Evolutionary conservation across 1,284 basidiomycete genomes (phyloP), one percentile per base, ranked within the genome.

Genomic region (Sporisorium scitamineum): DNA sequence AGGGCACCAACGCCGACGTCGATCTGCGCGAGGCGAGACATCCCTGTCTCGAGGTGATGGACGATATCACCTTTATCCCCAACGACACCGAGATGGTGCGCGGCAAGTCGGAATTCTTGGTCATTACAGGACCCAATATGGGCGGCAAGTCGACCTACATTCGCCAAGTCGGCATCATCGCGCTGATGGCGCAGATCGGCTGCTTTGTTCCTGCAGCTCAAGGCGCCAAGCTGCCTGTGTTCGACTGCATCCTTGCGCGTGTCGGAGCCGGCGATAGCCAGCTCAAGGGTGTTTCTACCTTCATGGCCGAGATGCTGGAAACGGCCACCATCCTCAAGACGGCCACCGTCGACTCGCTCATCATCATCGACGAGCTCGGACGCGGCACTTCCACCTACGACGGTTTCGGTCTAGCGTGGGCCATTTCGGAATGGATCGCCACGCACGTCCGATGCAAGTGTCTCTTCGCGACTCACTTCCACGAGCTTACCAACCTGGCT

Each of bases 231-330:
- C 82, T 99, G 13, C 97, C 96, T 0, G 91, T 99, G 54, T 99
- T 98, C 77, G 97, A 99, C 86, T 97, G 94, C 16, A 93, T 99
- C 54, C 87, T 99, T 5, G 97, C 96, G 61, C 90, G 97, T 78
- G 96, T 99, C 1, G 97, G 97, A 8, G 97, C 97, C 0, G 97
- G 97, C 0, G 97, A 99, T 85, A 95, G 93, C 85, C 95, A 98
- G 85, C 88, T 98, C 47, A 98, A 98, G 86, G 97, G 96, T 18
- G 94, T 99, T 4, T 97, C 94, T 31, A 99, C 97, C 0, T 99
- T 99, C 85, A 99, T 99, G 96, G 95, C 95, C 3, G 97, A 99
- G 87, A 99, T 99, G 97, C 88, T 96, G 13, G 94, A 96, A 86
- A 99, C 95, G 0, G 95, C 97, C 0, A 95, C 94, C 0, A 99